Percentiles rank a stretch among this genome's conserved stretches.
phyloP scores from a whole-genome alignment of 371 early-diverging fungal genomes.

The Caulochytrium protostelioides region DNA sequence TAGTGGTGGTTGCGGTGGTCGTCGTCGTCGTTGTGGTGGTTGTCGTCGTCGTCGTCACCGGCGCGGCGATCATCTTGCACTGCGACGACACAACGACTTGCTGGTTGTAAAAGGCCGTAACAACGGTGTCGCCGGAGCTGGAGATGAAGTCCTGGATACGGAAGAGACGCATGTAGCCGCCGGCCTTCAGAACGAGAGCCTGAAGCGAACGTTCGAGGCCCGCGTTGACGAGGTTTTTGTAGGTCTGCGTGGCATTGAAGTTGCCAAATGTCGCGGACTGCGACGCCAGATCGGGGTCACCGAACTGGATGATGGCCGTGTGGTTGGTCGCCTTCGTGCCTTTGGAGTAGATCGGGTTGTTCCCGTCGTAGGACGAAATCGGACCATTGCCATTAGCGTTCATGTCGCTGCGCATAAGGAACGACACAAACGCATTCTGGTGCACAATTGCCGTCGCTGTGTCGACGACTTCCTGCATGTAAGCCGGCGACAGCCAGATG shows the following conservation, averaged over 20 bases:
- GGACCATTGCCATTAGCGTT: constrained; percentile 11
- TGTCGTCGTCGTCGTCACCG: constrained; percentile 2
- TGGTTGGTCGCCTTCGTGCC: constrained; percentile 2
- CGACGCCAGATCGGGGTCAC: constrained; percentile 5
- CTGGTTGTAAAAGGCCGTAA: constrained; percentile 7
- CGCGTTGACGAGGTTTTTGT: constrained; percentile 2
- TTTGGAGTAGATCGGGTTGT: constrained; percentile 1
- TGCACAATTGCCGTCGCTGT: constrained; percentile 6
- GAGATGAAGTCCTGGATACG: constrained; percentile 10
- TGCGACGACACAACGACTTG: constrained; percentile 2
- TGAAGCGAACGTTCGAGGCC: constrained; percentile 9
- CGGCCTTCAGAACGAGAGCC: constrained; percentile 7
- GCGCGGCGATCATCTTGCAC: background rate
- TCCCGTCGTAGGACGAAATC: constrained; percentile 3
- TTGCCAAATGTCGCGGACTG: constrained; percentile 6
- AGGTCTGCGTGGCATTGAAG: constrained; percentile 9
- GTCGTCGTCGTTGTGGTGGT: background rate
- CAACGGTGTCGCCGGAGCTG: constrained; percentile 2
- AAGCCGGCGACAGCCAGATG: constrained; percentile 4
- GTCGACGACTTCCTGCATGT: constrained; percentile 7
- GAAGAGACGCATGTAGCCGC: constrained; percentile 9
- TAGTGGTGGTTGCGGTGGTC: background rate
- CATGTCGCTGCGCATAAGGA: constrained; percentile 9
- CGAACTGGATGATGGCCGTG: constrained; percentile 15
- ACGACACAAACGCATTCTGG: constrained; percentile 3